These are phyloP conservation scores for Musa schizocarpa DNA, from an alignment of 176 grass and related monocot genomes.

Conservation along the genomic window DNA sequence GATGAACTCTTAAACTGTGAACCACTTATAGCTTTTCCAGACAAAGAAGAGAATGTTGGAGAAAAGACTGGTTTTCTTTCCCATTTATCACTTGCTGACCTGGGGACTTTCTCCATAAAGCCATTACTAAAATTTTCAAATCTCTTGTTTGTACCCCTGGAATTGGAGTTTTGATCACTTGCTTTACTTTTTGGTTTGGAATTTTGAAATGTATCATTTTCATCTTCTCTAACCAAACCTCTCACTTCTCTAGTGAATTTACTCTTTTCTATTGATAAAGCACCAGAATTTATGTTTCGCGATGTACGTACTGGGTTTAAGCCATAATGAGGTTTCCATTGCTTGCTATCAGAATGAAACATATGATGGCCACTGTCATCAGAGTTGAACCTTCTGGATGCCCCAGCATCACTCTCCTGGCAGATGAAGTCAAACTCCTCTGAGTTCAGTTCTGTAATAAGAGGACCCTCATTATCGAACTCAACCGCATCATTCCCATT, in stretches of 20 bases:
- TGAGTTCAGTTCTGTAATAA: constrained; percentile 26
- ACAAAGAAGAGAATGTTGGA: constrained; percentile 15
- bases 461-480: constrained; percentile 24
- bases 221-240: constrained; percentile 30
- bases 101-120: constrained; percentile 32
- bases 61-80: constrained; percentile 43
- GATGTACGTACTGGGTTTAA: constrained; percentile 17
- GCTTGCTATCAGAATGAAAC: constrained; percentile 35
- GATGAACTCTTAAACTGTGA: constrained; percentile 44
- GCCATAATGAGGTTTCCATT: constrained; percentile 26
- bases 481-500: constrained; percentile 45
- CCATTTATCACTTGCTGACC: constrained; percentile 55
- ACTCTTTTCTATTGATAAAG: constrained; percentile 25
- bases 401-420: constrained; percentile 35
- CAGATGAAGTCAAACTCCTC: constrained; percentile 24
- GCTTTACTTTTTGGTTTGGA: constrained; percentile 30
- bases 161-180: constrained; percentile 24
- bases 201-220: constrained; percentile 44
- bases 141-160: constrained; percentile 26
- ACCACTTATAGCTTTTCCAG: constrained; percentile 30
- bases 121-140: constrained; percentile 45
- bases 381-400: constrained; percentile 31
- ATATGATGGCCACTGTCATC: constrained; percentile 39
- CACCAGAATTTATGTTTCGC: constrained; percentile 4
- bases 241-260: constrained; percentile 34